Evolutionary conservation across 2,329 filamentous ascomycete genomes (phyloP).

Genomic region (Lecanosticta acicola): DNA sequence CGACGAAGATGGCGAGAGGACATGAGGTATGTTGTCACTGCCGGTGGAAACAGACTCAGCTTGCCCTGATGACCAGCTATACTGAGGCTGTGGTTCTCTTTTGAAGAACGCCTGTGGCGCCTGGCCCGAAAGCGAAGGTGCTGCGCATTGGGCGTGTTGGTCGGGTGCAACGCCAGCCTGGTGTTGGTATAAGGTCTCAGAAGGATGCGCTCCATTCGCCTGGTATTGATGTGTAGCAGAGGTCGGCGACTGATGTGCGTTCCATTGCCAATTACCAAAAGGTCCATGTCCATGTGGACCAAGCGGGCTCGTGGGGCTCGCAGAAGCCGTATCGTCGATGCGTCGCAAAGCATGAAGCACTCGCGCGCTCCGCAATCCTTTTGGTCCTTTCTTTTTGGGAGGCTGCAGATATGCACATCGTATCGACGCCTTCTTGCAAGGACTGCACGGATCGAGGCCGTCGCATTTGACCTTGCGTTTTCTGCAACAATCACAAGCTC

Average conservation of each 20-base stretch:
- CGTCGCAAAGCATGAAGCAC: constrained; percentile 32
- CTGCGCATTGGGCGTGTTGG: constrained; percentile 17
- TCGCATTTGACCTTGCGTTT: constrained; percentile 35
- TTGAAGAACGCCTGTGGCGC: constrained; percentile 1
- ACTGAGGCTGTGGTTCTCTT: constrained; percentile 10
- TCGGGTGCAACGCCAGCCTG: constrained; percentile 21
- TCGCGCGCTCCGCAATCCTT: constrained; percentile 31
- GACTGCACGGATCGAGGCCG: constrained; percentile 30
- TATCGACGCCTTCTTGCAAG: constrained; percentile 33
- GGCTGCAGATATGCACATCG: constrained; percentile 34
- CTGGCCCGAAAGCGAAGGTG: constrained; percentile 2
- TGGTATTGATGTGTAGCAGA: constrained; percentile 8
- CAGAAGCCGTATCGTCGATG: constrained; percentile 30
- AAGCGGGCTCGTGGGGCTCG: constrained; percentile 21
- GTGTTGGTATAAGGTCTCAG: not conserved
- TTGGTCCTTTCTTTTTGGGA: constrained; percentile 35
- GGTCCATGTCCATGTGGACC: constrained; percentile 21
- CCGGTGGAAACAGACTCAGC: constrained; percentile 15
- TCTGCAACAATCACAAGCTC: constrained; percentile 35
- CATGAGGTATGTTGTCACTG: constrained; percentile 19
- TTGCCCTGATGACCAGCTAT: constrained; percentile 18
- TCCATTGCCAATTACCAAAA: constrained; percentile 30
- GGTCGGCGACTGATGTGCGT: constrained; percentile 9
- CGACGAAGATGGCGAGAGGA: constrained; percentile 19
- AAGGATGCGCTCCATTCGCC: constrained; percentile 10